Conservation (phyloP, 768 basidiomycete genomes). For the Podaxis pistillaris region DNA sequence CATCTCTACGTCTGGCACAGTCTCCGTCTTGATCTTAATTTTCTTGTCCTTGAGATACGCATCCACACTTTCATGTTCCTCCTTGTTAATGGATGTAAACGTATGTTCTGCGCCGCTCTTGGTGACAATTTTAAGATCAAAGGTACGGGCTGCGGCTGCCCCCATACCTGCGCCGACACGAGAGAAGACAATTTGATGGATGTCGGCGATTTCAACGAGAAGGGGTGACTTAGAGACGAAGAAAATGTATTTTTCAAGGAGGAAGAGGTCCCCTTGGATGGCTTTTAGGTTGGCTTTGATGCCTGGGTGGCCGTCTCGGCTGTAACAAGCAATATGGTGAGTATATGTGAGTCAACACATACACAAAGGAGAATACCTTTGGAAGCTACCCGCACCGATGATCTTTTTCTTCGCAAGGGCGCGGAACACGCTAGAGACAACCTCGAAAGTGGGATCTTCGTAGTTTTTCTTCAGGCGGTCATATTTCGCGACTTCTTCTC, state of each 20-base stretch:
- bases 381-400: constrained; percentile 81
- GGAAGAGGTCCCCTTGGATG: constrained; percentile 93
- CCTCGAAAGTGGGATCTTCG: constrained; percentile 93
- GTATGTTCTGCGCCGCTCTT: constrained; percentile 83
- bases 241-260: constrained; percentile 97
- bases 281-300: constrained; percentile 99
- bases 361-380: constrained; percentile 51
- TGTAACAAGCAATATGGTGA: constrained; percentile 26
- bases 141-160: constrained; percentile 83
- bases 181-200: constrained; percentile 89
- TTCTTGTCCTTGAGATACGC: constrained; percentile 88
- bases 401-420: constrained; percentile 90
- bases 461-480: constrained; percentile 91
- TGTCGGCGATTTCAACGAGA: constrained; percentile 86
- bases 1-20: constrained; percentile 83
- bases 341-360: not conserved
- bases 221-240: constrained; percentile 96
- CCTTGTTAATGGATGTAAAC: constrained; percentile 94
- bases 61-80: constrained; percentile 87
- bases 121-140: constrained; percentile 88
- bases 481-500: constrained; percentile 75
- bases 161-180: constrained; percentile 87
- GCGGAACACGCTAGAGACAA: constrained; percentile 92
- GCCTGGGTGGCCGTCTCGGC: constrained; percentile 88
- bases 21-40: constrained; percentile 93